phyloP scores from a whole-genome alignment of 2,329 filamentous ascomycete genomes.

The Neofusicoccum sp. region DNA sequence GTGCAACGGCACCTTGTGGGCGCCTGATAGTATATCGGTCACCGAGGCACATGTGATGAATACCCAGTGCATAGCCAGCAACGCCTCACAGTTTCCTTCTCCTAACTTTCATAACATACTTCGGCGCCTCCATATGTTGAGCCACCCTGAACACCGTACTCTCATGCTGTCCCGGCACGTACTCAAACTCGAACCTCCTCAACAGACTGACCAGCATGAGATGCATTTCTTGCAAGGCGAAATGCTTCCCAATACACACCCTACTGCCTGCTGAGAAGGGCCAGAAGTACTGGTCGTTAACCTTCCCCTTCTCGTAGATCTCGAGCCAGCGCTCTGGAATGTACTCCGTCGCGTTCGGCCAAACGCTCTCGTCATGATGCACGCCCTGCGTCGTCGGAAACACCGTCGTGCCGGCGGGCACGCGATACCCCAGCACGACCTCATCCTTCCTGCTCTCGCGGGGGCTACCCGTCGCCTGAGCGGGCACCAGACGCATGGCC shows the following conservation, averaged over 20 bases:
- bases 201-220: neutral
- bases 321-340: slow-evolving; percentile 42
- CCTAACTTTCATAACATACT: slow-evolving; percentile 2
- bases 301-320: neutral
- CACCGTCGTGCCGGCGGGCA: slow-evolving; percentile 41
- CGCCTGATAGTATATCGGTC: too few relatives aligned
- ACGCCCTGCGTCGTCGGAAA: slow-evolving; percentile 43
- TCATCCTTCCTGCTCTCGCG: slow-evolving; percentile 41
- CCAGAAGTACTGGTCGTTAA: slow-evolving; percentile 25
- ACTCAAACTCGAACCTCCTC: slow-evolving; percentile 5
- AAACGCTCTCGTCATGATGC: slow-evolving; percentile 26
- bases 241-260: slow-evolving; percentile 9
- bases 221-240: slow-evolving; percentile 9
- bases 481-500: slow-evolving; percentile 44
- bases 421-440: slow-evolving; percentile 38
- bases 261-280: slow-evolving; percentile 6
- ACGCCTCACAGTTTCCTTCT: neutral
- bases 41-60: too few relatives aligned
- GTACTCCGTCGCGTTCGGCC: slow-evolving; percentile 34
- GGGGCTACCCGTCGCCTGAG: slow-evolving; percentile 42
- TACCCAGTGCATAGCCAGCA: neutral
- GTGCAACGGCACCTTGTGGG: too few relatives aligned
- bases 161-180: slow-evolving; percentile 1
- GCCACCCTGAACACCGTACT: slow-evolving; percentile 5
- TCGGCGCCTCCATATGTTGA: neutral